Evolutionary conservation across 768 basidiomycete species (phyloP).

Genomic region (Boletus fagicola): DNA sequence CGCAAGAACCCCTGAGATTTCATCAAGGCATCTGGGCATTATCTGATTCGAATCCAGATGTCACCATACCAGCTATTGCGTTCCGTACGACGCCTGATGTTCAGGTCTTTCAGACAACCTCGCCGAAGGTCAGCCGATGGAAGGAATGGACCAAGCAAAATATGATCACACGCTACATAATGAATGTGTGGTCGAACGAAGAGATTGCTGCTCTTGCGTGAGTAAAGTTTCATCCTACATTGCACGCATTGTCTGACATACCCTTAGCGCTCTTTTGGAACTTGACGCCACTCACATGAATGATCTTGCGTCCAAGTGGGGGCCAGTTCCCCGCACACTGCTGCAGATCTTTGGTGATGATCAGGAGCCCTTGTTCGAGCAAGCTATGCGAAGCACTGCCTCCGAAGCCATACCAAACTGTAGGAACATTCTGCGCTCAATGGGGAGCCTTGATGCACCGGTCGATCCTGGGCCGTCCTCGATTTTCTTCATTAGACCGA

Average conservation of each 20-base stretch:
- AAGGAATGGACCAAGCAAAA: constrained; percentile 6
- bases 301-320: background rate
- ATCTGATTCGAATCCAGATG: constrained; percentile 3
- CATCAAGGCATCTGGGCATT: constrained; percentile 1
- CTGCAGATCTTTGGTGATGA: background rate
- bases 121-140: background rate
- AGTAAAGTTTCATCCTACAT: background rate
- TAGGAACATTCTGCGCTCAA: background rate
- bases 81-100: background rate
- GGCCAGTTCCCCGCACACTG: background rate
- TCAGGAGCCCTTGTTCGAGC: background rate
- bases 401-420: background rate
- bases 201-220: constrained; percentile 6
- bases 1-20: background rate
- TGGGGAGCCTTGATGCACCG: background rate
- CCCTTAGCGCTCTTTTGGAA: background rate
- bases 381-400: background rate
- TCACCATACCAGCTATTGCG: background rate
- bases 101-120: constrained; percentile 6
- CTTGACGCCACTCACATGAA: background rate
- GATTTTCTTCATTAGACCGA: constrained; percentile 2
- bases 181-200: background rate
- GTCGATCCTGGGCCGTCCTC: background rate
- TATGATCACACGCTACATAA: constrained; percentile 1
- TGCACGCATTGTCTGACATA: background rate